A percentile compares a stretch with the other conserved stretches of the same genome.
These are phyloP conservation scores for Hymenoscyphus occultus DNA, from an alignment of 2,329 filamentous ascomycete genomes.

Conservation along the genomic window DNA sequence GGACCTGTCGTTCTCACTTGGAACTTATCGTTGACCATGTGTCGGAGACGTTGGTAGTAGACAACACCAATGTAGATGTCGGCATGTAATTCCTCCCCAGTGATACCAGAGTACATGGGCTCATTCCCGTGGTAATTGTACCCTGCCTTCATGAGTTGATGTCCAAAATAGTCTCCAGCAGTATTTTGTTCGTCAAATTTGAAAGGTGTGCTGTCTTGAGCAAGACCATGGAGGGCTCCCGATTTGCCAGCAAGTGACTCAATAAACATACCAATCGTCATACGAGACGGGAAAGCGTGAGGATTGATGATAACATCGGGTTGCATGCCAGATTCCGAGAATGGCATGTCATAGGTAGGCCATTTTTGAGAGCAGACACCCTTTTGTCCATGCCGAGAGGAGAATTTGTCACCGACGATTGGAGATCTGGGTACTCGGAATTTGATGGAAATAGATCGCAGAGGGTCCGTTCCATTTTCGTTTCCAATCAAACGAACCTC, in stretches of 20 bases:
- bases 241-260: slow-evolving; percentile 95
- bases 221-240: slow-evolving; percentile 89
- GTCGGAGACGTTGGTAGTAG: slow-evolving; percentile 94
- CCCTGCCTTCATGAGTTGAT: slow-evolving; percentile 90
- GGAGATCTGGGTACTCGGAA: slow-evolving; percentile 86
- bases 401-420: slow-evolving; percentile 98
- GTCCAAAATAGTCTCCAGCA: slow-evolving; percentile 90
- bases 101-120: slow-evolving; percentile 97
- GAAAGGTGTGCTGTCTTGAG: slow-evolving; percentile 94
- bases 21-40: slow-evolving; percentile 99
- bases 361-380: slow-evolving; percentile 96
- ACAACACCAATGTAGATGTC: slow-evolving; percentile 97
- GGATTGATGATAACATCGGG: slow-evolving; percentile 99
- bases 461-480: slow-evolving; percentile 77
- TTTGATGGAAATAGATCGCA: slow-evolving; percentile 88
- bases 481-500: slow-evolving; percentile 88
- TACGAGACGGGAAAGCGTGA: slow-evolving; percentile 97
- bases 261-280: slow-evolving; percentile 99
- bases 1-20: slow-evolving; percentile 96
- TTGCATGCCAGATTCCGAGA: slow-evolving; percentile 93
- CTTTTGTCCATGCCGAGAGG: slow-evolving; percentile 96
- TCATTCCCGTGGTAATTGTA: slow-evolving; percentile 99
- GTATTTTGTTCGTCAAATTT: slow-evolving; percentile 90
- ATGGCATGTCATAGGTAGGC: slow-evolving; percentile 91
- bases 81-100: slow-evolving; percentile 85